Conservation (phyloP, 352 stramenopile genomes). For the Phytophthora constricta region DNA sequence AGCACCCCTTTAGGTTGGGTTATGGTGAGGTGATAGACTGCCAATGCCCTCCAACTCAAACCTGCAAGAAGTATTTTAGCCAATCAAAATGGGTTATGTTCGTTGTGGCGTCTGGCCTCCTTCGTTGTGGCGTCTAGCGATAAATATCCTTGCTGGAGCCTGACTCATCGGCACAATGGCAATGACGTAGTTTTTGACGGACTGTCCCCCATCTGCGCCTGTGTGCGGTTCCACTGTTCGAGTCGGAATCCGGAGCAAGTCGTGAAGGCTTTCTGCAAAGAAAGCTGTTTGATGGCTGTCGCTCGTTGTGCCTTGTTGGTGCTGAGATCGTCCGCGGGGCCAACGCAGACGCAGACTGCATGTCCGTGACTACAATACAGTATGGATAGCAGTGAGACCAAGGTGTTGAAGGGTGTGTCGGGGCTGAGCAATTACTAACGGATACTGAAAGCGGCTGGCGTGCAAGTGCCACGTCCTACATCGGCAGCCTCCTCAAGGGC, state of each 20-base stretch:
- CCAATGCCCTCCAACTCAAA: no score
- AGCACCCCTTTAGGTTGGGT: no score
- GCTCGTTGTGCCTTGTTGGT: slow-evolving; percentile 8
- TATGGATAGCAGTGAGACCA: slow-evolving; percentile 5
- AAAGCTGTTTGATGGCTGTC: slow-evolving; percentile 23
- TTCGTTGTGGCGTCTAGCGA: no score
- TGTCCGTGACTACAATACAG: no score
- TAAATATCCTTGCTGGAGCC: no score
- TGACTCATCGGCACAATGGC: background rate
- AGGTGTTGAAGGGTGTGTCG: background rate
- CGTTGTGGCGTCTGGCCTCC: no score
- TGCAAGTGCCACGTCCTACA: slow-evolving; percentile 15
- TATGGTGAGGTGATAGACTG: no score
- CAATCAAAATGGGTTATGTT: no score
- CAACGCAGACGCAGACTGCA: no score
- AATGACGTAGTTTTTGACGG: background rate
- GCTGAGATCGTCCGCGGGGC: background rate
- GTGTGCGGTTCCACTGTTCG: slow-evolving; percentile 17
- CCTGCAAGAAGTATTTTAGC: no score
- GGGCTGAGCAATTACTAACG: slow-evolving; percentile 26
- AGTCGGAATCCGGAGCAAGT: slow-evolving; percentile 12
- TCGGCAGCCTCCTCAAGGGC: slow-evolving; percentile 8
- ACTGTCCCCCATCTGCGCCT: background rate
- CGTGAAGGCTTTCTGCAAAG: slow-evolving; percentile 17
- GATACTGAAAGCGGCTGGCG: slow-evolving; percentile 34